Percentiles rank a stretch among this genome's conserved stretches.
Conservation (phyloP, 192 early-diverging fungal genomes). For the Podila minutissima region DNA sequence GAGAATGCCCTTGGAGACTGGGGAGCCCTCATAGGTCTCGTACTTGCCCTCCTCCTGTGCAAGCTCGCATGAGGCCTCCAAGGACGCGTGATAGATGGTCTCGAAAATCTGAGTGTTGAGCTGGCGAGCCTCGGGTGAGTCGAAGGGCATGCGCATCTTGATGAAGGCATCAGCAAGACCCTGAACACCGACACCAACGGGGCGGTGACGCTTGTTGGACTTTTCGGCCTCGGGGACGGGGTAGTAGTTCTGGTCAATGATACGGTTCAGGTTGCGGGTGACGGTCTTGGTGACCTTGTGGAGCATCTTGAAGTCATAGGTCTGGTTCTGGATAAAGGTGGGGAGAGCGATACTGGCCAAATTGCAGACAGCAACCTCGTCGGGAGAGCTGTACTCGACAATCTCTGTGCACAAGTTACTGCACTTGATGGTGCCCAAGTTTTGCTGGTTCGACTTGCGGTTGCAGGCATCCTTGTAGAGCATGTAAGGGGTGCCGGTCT, state of each 20-base stretch:
- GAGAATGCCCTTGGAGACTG: constrained; percentile 89
- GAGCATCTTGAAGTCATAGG: constrained; percentile 88
- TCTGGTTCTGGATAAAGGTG: constrained; percentile 75
- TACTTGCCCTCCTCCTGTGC: constrained; percentile 84
- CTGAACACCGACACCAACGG: constrained; percentile 98
- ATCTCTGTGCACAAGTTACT: constrained; percentile 99
- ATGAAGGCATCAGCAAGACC: constrained; percentile 98
- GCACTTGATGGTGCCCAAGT: constrained; percentile 99
- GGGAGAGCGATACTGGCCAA: constrained; percentile 95
- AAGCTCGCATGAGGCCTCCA: constrained; percentile 93
- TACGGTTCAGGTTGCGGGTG: constrained; percentile 93
- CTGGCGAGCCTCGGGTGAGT: constrained; percentile 82
- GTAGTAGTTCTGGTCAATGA: constrained; percentile 98
- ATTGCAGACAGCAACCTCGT: constrained; percentile 98
- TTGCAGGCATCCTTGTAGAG: constrained; percentile 99
- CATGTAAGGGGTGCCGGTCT: constrained; percentile 98
- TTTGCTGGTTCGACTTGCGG: constrained; percentile 98
- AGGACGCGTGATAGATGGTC: constrained; percentile 94
- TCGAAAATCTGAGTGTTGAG: constrained; percentile 94
- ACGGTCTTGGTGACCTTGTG: constrained; percentile 89
- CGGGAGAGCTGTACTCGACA: constrained; percentile 94
- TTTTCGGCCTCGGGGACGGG: constrained; percentile 87
- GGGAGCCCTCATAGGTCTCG: constrained; percentile 88
- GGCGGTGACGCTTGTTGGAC: constrained; percentile 95
- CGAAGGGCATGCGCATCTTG: constrained; percentile 94